Conservation (phyloP, 2,329 filamentous ascomycete genomes). For the Fusarium sp. region DNA sequence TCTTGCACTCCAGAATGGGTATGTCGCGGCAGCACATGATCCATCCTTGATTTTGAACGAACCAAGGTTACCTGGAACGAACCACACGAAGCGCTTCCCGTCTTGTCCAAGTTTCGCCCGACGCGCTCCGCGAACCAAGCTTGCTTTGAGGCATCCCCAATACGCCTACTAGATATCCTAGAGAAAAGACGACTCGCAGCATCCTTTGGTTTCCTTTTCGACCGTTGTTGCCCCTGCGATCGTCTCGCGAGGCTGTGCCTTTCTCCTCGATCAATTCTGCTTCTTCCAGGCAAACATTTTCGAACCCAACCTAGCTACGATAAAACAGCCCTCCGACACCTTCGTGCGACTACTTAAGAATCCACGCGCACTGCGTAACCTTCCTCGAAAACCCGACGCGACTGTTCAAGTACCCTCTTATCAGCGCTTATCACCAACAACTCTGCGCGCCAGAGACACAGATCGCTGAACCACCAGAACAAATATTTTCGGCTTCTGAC, state of each 20-base stretch:
- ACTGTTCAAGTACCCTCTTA: conserved; percentile 6
- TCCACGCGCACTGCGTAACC: neutral
- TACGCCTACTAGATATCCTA: conserved; percentile 25
- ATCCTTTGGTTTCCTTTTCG: neutral
- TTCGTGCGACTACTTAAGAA: conserved; percentile 4
- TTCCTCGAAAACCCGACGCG: conserved; percentile 15
- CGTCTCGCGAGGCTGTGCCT: conserved; percentile 26
- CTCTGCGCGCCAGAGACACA: conserved; percentile 7
- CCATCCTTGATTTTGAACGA: conserved; percentile 33
- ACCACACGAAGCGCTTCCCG: conserved; percentile 8
- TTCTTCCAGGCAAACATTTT: conserved; percentile 9
- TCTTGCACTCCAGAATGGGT: conserved; percentile 34
- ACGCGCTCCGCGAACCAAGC: conserved; percentile 28
- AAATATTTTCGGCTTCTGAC: neutral
- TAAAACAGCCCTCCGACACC: conserved; percentile 13
- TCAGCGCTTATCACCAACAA: conserved; percentile 27
- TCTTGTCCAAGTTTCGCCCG: conserved; percentile 7
- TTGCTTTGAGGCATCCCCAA: conserved; percentile 29
- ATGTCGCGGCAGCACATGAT: conserved; percentile 15
- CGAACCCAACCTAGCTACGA: conserved; percentile 16
- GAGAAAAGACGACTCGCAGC: conserved; percentile 23
- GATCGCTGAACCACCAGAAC: neutral
- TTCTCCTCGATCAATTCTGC: conserved; percentile 8
- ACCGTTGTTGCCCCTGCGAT: conserved; percentile 10
- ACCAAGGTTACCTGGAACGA: conserved; percentile 15